Evolutionary conservation across 352 stramenopile species (phyloP).

Genomic region (Saprolegnia diclina): DNA sequence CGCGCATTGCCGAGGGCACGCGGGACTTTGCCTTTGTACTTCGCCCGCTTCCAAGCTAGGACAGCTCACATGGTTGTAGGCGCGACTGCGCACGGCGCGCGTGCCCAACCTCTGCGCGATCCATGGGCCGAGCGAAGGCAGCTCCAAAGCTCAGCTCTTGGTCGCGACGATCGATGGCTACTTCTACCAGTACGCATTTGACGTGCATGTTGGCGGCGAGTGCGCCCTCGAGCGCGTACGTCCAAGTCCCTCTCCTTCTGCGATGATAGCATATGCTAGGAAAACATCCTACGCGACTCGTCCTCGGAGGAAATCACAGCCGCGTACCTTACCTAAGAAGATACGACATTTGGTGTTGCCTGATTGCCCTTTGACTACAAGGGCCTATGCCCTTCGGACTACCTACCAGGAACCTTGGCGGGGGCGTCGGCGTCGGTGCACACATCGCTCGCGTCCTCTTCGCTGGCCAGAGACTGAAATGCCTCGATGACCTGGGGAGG

Average conservation of each 20-base stretch:
- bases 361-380: background rate
- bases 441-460: no score
- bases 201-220: constrained; percentile 58
- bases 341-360: constrained; percentile 10
- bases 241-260: constrained; percentile 20
- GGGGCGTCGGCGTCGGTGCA: background rate
- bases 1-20: constrained; percentile 78
- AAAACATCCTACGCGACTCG: constrained; percentile 79
- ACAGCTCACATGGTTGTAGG: constrained; percentile 34
- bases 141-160: constrained; percentile 60
- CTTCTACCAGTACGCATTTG: constrained; percentile 85
- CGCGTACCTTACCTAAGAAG: constrained; percentile 61
- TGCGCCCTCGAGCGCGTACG: constrained; percentile 75
- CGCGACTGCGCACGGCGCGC: constrained; percentile 57
- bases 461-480: no score
- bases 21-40: constrained; percentile 78
- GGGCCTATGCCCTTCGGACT: background rate
- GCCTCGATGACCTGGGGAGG: no score
- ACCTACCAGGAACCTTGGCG: background rate
- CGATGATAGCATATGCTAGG: constrained; percentile 34
- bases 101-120: constrained; percentile 73
- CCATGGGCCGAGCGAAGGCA: constrained; percentile 55
- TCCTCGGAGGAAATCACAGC: constrained; percentile 79
- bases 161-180: constrained; percentile 73
- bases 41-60: background rate